Evolutionary conservation across 441 rosid genomes (phyloP).

Genomic region (Euphorbia celastroides): DNA sequence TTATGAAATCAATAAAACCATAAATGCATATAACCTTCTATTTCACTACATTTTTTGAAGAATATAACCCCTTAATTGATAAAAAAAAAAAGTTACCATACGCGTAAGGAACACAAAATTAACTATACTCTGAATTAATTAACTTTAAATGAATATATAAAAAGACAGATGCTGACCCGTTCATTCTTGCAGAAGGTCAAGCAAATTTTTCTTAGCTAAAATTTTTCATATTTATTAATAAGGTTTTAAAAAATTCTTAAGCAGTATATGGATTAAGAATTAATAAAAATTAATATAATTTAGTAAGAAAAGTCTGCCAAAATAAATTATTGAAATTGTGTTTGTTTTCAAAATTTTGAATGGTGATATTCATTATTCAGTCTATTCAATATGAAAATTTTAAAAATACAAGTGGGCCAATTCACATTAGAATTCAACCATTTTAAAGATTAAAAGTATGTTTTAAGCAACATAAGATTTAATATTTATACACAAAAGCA

Average conservation of each 20-base stretch:
- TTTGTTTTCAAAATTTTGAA: constrained; percentile 19
- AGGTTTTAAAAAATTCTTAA: background rate
- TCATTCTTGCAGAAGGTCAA: constrained; percentile 13
- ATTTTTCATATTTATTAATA: background rate
- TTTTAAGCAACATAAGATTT: constrained; percentile 7
- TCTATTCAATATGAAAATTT: background rate
- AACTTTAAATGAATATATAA: too few relatives aligned
- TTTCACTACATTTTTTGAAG: too few relatives aligned
- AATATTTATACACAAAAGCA: background rate
- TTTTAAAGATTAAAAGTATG: constrained; percentile 4
- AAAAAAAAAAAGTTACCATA: too few relatives aligned
- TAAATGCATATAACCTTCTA: too few relatives aligned
- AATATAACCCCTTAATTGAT: too few relatives aligned
- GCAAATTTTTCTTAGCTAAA: constrained; percentile 5
- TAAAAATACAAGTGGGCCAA: constrained; percentile 13
- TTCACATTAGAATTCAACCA: constrained; percentile 8
- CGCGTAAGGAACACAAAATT: too few relatives aligned
- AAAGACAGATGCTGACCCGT: background rate
- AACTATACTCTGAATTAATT: too few relatives aligned
- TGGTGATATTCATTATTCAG: background rate
- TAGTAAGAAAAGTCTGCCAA: constrained; percentile 11
- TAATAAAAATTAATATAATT: constrained; percentile 1
- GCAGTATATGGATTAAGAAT: constrained; percentile 10
- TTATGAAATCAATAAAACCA: too few relatives aligned
- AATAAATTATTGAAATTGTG: background rate